Conservation (phyloP, 768 basidiomycete genomes). For the Tylopilus rubrobrunneus region DNA sequence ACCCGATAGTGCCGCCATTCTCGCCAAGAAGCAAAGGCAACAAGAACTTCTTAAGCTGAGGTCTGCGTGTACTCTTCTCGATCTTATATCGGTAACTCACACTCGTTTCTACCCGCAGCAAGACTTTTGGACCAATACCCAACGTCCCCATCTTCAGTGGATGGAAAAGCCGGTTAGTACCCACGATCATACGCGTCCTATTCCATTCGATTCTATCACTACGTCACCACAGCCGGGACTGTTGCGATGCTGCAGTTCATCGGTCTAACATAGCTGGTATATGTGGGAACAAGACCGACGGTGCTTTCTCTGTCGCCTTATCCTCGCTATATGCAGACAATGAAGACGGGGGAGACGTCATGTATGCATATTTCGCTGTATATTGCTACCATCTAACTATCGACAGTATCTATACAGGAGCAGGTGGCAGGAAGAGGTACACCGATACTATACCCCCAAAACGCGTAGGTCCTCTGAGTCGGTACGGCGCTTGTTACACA, state of each 20-base stretch:
- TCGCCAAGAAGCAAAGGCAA: neutral
- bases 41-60: neutral
- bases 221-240: neutral
- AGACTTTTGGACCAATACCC: slow-evolving; percentile 25
- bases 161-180: slow-evolving; percentile 20
- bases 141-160: slow-evolving; percentile 18
- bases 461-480: slow-evolving; percentile 15
- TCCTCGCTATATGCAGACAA: slow-evolving; percentile 23
- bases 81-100: neutral
- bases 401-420: slow-evolving; percentile 27
- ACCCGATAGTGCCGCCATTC: neutral
- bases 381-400: neutral
- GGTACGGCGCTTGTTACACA: neutral
- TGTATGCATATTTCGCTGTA: slow-evolving; percentile 14
- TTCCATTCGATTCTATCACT: neutral
- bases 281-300: slow-evolving; percentile 8
- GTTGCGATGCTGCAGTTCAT: slow-evolving; percentile 18
- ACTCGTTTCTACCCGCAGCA: slow-evolving; percentile 4
- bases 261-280: slow-evolving; percentile 15
- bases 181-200: no score
- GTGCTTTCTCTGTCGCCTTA: slow-evolving; percentile 19
- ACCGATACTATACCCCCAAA: slow-evolving; percentile 9
- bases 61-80: neutral
- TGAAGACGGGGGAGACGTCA: slow-evolving; percentile 23
- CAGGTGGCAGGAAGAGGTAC: slow-evolving; percentile 19